Percentiles rank a stretch among this genome's conserved stretches.
Evolutionary conservation across 768 basidiomycete genomes (phyloP).

Genomic region (Boletus patriciae): DNA sequence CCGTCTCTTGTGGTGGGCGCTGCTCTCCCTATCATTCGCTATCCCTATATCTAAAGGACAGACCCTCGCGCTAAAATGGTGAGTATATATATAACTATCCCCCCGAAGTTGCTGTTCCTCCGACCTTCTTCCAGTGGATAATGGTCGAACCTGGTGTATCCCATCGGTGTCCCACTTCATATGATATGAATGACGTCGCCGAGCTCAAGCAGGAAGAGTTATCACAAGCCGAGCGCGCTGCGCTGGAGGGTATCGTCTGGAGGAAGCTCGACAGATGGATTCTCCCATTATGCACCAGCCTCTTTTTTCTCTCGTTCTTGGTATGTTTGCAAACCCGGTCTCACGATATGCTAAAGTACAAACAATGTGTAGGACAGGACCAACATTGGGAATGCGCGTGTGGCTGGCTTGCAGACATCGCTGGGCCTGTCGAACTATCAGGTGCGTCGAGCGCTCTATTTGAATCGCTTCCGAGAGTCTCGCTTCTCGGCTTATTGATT

Average conservation of each 20-base stretch:
- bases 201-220: slow-evolving; percentile 2
- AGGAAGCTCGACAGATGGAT: slow-evolving; percentile 49
- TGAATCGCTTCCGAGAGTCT: neutral
- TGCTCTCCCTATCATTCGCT: no score
- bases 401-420: slow-evolving; percentile 57
- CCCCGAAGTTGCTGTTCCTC: no score
- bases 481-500: neutral
- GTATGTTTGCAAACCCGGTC: slow-evolving; percentile 32
- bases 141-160: neutral
- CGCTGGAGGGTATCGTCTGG: slow-evolving; percentile 43
- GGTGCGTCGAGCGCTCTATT: slow-evolving; percentile 1
- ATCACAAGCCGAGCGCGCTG: slow-evolving; percentile 3
- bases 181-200: neutral
- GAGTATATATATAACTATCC: no score
- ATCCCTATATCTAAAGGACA: no score
- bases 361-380: slow-evolving; percentile 29
- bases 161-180: neutral
- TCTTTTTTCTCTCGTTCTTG: slow-evolving; percentile 50
- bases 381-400: slow-evolving; percentile 60
- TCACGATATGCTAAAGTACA: neutral
- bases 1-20: no score
- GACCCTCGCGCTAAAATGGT: no score
- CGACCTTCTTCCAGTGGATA: neutral
- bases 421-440: slow-evolving; percentile 34
- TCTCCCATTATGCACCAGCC: slow-evolving; percentile 48